Percentiles rank a stretch among this genome's conserved stretches.
Evolutionary conservation across 805 yeast species (phyloP).

Genomic region (Kodamaea jinghongensis): DNA sequence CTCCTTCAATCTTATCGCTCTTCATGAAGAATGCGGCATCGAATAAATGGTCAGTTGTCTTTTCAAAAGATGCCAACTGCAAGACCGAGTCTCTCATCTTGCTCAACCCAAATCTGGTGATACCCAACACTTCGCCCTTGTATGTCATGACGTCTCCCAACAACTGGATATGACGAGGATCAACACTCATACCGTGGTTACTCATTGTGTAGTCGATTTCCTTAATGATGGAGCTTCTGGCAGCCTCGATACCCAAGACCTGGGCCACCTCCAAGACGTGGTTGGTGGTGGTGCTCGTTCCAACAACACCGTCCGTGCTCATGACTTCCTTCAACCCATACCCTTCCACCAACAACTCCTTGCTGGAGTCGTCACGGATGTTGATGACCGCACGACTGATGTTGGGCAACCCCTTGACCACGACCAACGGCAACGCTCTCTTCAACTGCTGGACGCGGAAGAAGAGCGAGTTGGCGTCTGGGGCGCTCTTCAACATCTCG

Average conservation of each 20-base stretch:
- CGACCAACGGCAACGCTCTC: conserved; percentile 80
- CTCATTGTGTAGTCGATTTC: conserved; percentile 98
- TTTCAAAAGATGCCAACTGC: conserved; percentile 95
- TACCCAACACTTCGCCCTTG: conserved; percentile 97
- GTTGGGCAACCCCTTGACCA: conserved; percentile 89
- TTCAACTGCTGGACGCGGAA: conserved; percentile 87
- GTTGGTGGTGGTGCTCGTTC: conserved; percentile 82
- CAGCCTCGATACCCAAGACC: conserved; percentile 97
- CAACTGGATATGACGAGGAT: conserved; percentile 97
- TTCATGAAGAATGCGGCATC: conserved; percentile 99
- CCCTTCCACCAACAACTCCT: conserved; percentile 95
- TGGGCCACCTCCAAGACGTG: conserved; percentile 86
- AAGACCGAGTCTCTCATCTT: conserved; percentile 98
- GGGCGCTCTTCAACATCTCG: conserved; percentile 31
- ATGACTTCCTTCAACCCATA: conserved; percentile 94
- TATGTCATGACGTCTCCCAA: conserved; percentile 98
- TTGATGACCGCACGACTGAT: conserved; percentile 96
- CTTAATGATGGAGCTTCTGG: conserved; percentile 84
- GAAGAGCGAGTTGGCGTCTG: conserved; percentile 55
- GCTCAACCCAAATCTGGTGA: conserved; percentile 95
- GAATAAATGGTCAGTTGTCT: conserved; percentile 96
- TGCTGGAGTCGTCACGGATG: conserved; percentile 78
- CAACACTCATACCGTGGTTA: conserved; percentile 99
- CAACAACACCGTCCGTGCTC: conserved; percentile 96
- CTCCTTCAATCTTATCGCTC: conserved; percentile 94